A percentile compares a stretch with the other conserved stretches of the same genome.
Evolutionary conservation across 169 alveolate species (phyloP).

Genomic region (Plasmodium berghei): DNA sequence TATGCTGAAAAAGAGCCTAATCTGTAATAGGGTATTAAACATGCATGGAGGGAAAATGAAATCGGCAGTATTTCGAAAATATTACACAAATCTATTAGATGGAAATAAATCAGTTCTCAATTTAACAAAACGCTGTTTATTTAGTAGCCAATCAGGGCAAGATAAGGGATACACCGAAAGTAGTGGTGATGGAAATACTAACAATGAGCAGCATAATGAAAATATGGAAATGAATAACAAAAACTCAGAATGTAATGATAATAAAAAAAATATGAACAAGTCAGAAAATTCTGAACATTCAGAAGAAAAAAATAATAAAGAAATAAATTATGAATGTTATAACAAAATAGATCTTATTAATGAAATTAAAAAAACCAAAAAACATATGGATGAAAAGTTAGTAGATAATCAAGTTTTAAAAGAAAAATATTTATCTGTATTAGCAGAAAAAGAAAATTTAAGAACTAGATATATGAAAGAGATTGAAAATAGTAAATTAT

Average conservation of each 20-base stretch:
- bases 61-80: neutral
- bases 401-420: slow-evolving; percentile 79
- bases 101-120: neutral
- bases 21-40: too few relatives aligned
- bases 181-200: neutral
- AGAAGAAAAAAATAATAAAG: slow-evolving; percentile 13
- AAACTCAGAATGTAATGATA: neutral
- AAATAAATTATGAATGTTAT: slow-evolving; percentile 35
- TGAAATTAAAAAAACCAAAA: slow-evolving; percentile 58
- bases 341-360: slow-evolving; percentile 58
- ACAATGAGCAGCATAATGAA: too few relatives aligned
- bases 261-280: slow-evolving; percentile 10
- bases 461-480: slow-evolving; percentile 85
- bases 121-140: slow-evolving; percentile 6
- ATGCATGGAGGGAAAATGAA: neutral
- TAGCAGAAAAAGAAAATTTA: slow-evolving; percentile 89
- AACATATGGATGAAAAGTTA: slow-evolving; percentile 79
- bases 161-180: neutral
- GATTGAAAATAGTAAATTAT: slow-evolving; percentile 85
- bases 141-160: slow-evolving; percentile 19
- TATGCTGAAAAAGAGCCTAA: neutral
- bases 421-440: slow-evolving; percentile 83
- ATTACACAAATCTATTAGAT: slow-evolving; percentile 11
- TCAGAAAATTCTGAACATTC: neutral
- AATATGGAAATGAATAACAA: neutral